Conservation (phyloP, 2,329 filamentous ascomycete genomes). For the Truncatella angustata region DNA sequence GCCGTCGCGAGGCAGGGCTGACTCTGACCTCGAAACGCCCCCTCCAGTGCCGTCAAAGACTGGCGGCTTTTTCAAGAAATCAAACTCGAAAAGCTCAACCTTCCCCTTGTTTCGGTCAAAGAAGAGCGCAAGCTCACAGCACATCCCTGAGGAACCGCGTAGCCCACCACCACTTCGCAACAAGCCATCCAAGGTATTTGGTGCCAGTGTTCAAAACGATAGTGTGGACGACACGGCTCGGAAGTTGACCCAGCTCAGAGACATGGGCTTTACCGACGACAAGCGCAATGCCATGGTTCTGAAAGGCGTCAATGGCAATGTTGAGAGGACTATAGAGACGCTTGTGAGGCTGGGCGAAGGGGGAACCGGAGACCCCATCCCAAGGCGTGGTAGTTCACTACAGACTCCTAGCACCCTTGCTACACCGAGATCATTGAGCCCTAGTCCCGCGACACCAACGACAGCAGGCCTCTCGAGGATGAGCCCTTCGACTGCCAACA, state of each 20-base stretch:
- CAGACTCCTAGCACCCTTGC: slow-evolving; percentile 40
- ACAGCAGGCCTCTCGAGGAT: slow-evolving; percentile 28
- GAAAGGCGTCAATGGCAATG: slow-evolving; percentile 77
- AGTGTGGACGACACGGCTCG: slow-evolving; percentile 62
- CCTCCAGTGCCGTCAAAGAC: slow-evolving; percentile 64
- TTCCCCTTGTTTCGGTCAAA: slow-evolving; percentile 63
- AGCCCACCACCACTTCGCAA: slow-evolving; percentile 43
- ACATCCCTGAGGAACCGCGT: slow-evolving; percentile 18
- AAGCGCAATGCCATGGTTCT: slow-evolving; percentile 79
- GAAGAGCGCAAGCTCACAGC: slow-evolving; percentile 45
- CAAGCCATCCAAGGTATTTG: slow-evolving; percentile 69
- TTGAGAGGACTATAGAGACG: slow-evolving; percentile 84
- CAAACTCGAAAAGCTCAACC: slow-evolving; percentile 66
- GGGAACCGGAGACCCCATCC: slow-evolving; percentile 35
- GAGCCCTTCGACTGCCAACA: slow-evolving; percentile 24
- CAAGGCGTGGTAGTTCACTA: slow-evolving; percentile 42
- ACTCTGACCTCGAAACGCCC: slow-evolving; percentile 56
- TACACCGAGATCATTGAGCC: slow-evolving; percentile 53
- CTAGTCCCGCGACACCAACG: slow-evolving; percentile 37
- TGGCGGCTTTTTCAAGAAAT: slow-evolving; percentile 55
- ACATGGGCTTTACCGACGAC: slow-evolving; percentile 90
- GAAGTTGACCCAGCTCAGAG: slow-evolving; percentile 74
- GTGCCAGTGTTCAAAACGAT: slow-evolving; percentile 60
- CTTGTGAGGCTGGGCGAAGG: slow-evolving; percentile 80
- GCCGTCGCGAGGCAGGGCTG: slow-evolving; percentile 37